phyloP scores from a whole-genome alignment of 148 eudicot species.

The Bassia scoparia region DNA sequence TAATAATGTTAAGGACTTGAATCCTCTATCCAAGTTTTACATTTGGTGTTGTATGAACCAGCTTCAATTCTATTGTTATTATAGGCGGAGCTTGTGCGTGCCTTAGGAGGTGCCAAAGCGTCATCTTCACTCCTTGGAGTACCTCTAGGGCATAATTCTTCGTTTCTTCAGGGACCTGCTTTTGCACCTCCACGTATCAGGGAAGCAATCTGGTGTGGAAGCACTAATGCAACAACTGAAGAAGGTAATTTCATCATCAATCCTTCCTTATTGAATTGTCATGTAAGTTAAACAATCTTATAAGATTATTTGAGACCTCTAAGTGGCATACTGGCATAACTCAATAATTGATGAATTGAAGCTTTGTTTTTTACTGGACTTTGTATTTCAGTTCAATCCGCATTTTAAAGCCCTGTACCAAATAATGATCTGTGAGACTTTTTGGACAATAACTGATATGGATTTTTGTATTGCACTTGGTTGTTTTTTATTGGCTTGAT shows the following conservation, averaged over 20 bases:
- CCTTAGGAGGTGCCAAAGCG: constrained; percentile 86
- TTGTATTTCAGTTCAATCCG: not conserved
- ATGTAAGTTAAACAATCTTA: not conserved
- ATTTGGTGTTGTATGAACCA: not conserved
- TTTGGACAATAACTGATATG: not conserved
- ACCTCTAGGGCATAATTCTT: constrained; percentile 93
- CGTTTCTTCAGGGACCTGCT: constrained; percentile 96
- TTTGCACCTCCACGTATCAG: constrained; percentile 96
- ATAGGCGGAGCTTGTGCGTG: constrained; percentile 88
- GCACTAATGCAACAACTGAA: constrained; percentile 91
- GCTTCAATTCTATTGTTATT: constrained; percentile 8
- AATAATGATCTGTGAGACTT: not conserved
- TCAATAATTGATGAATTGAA: too few relatives aligned
- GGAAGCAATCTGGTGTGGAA: constrained; percentile 96
- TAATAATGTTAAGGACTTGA: not conserved
- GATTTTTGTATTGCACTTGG: not conserved
- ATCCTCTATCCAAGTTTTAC: not conserved
- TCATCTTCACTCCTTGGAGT: constrained; percentile 84
- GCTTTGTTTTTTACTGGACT: not conserved
- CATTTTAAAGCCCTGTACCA: not conserved
- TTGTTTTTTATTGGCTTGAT: not conserved
- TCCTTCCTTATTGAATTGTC: not conserved
- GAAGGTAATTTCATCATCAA: constrained; percentile 42
- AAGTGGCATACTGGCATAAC: too few relatives aligned
- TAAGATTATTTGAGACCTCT: too few relatives aligned